Base-by-base conservation (phyloP, 345 rosid species). In the Rhodamnia rubescens region DNA sequence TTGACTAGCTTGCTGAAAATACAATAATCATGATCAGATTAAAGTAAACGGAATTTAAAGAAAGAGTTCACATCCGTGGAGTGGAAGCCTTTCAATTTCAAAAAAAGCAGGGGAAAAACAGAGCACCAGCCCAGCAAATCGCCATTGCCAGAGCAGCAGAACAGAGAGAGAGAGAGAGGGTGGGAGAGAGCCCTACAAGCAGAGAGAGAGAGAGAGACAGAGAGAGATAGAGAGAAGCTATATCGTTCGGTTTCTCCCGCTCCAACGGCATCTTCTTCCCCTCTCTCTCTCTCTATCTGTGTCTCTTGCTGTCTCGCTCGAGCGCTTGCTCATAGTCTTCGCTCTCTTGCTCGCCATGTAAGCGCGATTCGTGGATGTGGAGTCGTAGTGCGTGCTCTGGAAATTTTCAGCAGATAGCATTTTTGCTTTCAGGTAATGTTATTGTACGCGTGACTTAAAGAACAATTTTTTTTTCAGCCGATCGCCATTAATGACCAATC, bases 211-310 rank as follows among this genome's bases (percentile, higher is more conserved):
- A 32, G 12, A 80, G 8, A 44, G 53, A 36, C 40, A 2, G 40
- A 44, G 82, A 24, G 21, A 78, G 82, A 27, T 5, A 13, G 53
- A 29, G 20, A 20, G 78, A 10, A 16, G 78, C 78, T 36, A 4
- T 16, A 64, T 64, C 42, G 44, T 40, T 20, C 12, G 32, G 78
- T 24, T 18, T 69, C 53, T 22, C 83, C 54, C 26, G 53, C 88
- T 84, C 85, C 85, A 20, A 27, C 81, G 69, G 84, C 82, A 69
- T 83, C 85, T 87, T 56, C 86, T 82, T 85, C 81, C 36, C 9
- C 61, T 86, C 84, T 82, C 86, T 29, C 56, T 42, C 50, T 36
- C 44, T 74, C 49, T 26, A 59, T n/a, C 84, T 83, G 88, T 83
- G 88, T 49, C 82, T 24, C 14, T 42, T 5, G 32, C 82, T 82